A percentile compares a stretch with the other conserved stretches of the same genome.
Conservation (phyloP, 2,329 filamentous ascomycete genomes). For the Boeremia exigua region DNA sequence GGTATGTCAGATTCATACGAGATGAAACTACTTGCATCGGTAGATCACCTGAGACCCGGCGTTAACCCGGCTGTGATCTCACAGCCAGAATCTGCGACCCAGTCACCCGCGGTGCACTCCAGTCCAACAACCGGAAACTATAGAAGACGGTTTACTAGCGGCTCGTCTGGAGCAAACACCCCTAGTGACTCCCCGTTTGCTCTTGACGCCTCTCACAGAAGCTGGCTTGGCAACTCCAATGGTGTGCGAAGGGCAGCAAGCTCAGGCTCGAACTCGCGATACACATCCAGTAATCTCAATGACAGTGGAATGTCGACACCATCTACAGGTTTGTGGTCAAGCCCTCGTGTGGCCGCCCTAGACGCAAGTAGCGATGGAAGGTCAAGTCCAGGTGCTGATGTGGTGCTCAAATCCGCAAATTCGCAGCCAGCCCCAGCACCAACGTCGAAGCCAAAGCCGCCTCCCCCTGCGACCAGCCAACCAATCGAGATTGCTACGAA, state of each 20-base stretch:
- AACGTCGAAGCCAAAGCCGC: conserved; percentile 4
- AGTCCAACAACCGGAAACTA: conserved; percentile 36
- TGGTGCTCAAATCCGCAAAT: conserved; percentile 43
- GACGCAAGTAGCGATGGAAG: conserved; percentile 28
- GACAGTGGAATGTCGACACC: conserved; percentile 31
- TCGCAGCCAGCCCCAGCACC: conserved; percentile 28
- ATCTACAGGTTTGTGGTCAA: conserved; percentile 50
- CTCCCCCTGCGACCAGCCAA: conserved; percentile 10
- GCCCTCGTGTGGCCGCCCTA: conserved; percentile 25
- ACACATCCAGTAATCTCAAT: conserved; percentile 24
- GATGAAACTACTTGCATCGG: conserved; percentile 74
- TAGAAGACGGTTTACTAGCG: conserved; percentile 27
- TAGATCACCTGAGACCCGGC: conserved; percentile 71
- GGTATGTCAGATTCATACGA: conserved; percentile 69
- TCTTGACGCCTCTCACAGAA: conserved; percentile 37
- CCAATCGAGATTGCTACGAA: conserved; percentile 12
- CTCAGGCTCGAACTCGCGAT: conserved; percentile 35
- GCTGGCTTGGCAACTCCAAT: conserved; percentile 47
- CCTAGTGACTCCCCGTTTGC: conserved; percentile 40
- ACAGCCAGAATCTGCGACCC: conserved; percentile 29
- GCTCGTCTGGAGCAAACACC: conserved; percentile 30
- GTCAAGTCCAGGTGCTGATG: conserved; percentile 38
- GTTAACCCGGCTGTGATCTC: conserved; percentile 48
- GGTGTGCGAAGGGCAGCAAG: conserved; percentile 50
- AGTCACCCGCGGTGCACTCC: conserved; percentile 39